Evolutionary conservation across 345 rosid genomes (phyloP).

Genomic region (Geranium rotundifolium): DNA sequence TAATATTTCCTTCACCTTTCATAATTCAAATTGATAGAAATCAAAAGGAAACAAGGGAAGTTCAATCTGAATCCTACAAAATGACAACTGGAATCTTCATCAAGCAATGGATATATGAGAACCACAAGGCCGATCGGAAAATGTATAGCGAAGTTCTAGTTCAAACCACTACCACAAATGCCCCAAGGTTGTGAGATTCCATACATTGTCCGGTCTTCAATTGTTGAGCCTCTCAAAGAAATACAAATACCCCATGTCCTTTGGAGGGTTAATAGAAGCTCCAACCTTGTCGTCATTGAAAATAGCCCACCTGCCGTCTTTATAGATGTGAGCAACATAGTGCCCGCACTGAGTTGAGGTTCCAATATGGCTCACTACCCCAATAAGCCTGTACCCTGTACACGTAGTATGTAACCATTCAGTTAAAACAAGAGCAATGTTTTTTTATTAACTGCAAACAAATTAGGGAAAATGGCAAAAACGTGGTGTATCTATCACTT

Average conservation of each 20-base stretch:
- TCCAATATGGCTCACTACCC: conserved; percentile 92
- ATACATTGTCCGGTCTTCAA: conserved; percentile 18
- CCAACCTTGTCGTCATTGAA: conserved; percentile 93
- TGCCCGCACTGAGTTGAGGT: conserved; percentile 92
- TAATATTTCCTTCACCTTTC: no score
- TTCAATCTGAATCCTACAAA: no score
- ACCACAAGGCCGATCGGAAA: background rate
- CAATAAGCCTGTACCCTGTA: conserved; percentile 81
- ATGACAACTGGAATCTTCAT: no score
- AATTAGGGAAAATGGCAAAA: no score
- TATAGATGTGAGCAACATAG: conserved; percentile 80
- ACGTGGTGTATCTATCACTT: no score
- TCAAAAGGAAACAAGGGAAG: no score
- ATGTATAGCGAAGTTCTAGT: background rate
- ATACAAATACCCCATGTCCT: conserved; percentile 96
- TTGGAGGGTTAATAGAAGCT: conserved; percentile 68
- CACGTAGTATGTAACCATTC: background rate
- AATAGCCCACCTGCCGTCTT: conserved; percentile 84
- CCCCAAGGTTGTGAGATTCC: background rate
- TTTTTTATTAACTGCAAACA: background rate
- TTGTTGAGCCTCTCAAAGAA: conserved; percentile 71
- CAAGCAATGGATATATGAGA: no score
- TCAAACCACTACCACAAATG: background rate
- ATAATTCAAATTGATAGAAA: no score
- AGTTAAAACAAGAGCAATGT: background rate